Base-by-base conservation (phyloP, 2,329 filamentous ascomycete genomes). In the Aureobasidium sp. region DNA sequence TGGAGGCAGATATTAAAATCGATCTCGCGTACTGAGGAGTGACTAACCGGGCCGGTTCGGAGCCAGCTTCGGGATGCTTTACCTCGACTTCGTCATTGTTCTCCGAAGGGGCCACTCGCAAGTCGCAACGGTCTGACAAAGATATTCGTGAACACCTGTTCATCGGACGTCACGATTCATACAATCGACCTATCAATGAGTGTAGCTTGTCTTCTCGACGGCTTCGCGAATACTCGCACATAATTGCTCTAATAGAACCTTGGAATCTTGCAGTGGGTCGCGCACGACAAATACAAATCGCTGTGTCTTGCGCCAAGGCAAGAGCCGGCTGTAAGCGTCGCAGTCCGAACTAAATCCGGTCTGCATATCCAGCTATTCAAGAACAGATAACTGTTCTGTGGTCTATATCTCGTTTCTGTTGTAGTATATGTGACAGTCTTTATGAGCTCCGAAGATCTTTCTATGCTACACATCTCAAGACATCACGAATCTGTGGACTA, bases 31-130 rank as follows among this genome's bases (percentile, higher is more conserved):
- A 27, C 9, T 56, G 52, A 44, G 39, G 44, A 53, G 12, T 24
- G 5, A 29, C 51, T 36, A 15, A 41, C 8, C 50, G 53, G 53
- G 53, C 53, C 39, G 53, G 32, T 56, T 56, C 53, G 53, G 53
- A 56, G 53, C 51, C 26, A 37, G 13, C 34, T 37, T 37, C 7
- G 17, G n/a, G 27, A 10, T 37, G 34, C 34, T 37, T 37, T 37
- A 37, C 13, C 34, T 56, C 39, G 41, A 46, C 17, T 46, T 34
- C 53, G 53, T 56, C 53, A 44, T 56, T 56, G 37, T 44, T 56
- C 36, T 43, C 37, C 12, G 50, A 20, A 24, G 8, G n/a, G 20
- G 20, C 20, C 20, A 20, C 34, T 20, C 3, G 13, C 17, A 41
- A 32, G 6, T 34, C 26, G 36, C 51, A 55, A 26, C 34, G 34